These are phyloP conservation scores for Xylariaceae sp. DNA, from an alignment of 2,329 filamentous ascomycete species.

Conservation along the genomic window DNA sequence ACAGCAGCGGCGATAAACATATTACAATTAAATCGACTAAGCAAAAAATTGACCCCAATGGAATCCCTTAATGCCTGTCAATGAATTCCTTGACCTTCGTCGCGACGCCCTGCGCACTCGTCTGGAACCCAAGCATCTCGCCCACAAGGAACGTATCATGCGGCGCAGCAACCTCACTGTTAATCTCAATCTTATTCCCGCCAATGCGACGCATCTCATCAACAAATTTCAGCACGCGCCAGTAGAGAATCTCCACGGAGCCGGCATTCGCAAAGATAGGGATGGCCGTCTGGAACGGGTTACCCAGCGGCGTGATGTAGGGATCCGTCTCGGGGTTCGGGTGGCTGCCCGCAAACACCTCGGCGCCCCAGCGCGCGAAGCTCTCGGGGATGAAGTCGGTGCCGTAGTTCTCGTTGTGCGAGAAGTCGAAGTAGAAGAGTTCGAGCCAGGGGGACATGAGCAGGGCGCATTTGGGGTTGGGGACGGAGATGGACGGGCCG, in stretches of 20 bases:
- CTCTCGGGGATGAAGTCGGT: conserved; percentile 37
- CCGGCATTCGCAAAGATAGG: conserved; percentile 23
- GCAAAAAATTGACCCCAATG: not conserved
- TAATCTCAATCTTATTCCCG: conserved; percentile 31
- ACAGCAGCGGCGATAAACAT: too few relatives aligned
- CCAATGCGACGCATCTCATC: conserved; percentile 29
- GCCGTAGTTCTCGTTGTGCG: conserved; percentile 8
- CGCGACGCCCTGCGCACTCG: conserved; percentile 24
- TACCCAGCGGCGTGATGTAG: conserved; percentile 30
- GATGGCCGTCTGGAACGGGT: conserved; percentile 21
- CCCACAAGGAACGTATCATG: conserved; percentile 44
- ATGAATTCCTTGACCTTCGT: conserved; percentile 13
- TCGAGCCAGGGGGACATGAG: conserved; percentile 31
- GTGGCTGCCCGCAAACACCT: conserved; percentile 29
- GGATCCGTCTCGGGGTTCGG: conserved; percentile 22
- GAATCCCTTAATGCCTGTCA: not conserved
- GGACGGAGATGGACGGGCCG: conserved; percentile 23
- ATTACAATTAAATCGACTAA: not conserved
- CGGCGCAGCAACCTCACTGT: conserved; percentile 36
- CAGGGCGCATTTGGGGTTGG: conserved; percentile 32
- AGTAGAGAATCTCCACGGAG: conserved; percentile 29
- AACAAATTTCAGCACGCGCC: conserved; percentile 53
- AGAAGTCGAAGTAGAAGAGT: conserved; percentile 10
- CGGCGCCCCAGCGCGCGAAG: conserved; percentile 40
- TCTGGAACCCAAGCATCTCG: conserved; percentile 38